Evolutionary conservation across 2,329 filamentous ascomycete species (phyloP).

Genomic region (Lachnellula hyalina): DNA sequence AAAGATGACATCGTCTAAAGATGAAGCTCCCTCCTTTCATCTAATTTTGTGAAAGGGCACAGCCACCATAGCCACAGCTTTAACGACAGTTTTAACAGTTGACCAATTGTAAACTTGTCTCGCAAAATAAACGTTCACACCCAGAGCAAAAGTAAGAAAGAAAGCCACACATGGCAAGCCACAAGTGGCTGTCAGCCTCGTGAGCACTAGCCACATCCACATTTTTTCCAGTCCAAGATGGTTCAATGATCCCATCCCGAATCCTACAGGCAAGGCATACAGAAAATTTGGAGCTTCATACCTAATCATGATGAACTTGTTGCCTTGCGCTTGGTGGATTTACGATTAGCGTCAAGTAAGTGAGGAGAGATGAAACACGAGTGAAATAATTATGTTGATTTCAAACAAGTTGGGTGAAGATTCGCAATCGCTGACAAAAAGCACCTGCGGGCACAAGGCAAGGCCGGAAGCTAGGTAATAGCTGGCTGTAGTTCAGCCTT

Average conservation of each 20-base stretch:
- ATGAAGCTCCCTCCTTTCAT: not conserved
- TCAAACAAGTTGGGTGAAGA: not conserved
- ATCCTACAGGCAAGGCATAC: not conserved
- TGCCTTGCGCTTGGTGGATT: no score
- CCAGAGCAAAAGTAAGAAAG: not conserved
- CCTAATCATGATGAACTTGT: not conserved
- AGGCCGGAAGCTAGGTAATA: not conserved
- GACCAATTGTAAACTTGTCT: no score
- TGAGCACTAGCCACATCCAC: not conserved
- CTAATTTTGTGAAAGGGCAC: not conserved
- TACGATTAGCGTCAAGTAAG: not conserved
- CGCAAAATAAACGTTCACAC: no score
- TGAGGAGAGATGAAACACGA: no score
- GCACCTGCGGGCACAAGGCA: not conserved
- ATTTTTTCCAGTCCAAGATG: not conserved
- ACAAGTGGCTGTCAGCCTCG: not conserved
- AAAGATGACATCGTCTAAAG: not conserved
- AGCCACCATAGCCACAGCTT: not conserved
- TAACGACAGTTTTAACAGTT: not conserved
- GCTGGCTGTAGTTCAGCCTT: not conserved
- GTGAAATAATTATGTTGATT: no score
- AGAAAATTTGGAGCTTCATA: not conserved
- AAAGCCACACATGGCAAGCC: not conserved
- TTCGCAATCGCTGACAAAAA: slow-evolving; percentile 1
- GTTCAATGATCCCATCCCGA: not conserved